These are phyloP conservation scores for Rhizopogon roseolus DNA, from an alignment of 768 basidiomycete species.

Conservation along the genomic window DNA sequence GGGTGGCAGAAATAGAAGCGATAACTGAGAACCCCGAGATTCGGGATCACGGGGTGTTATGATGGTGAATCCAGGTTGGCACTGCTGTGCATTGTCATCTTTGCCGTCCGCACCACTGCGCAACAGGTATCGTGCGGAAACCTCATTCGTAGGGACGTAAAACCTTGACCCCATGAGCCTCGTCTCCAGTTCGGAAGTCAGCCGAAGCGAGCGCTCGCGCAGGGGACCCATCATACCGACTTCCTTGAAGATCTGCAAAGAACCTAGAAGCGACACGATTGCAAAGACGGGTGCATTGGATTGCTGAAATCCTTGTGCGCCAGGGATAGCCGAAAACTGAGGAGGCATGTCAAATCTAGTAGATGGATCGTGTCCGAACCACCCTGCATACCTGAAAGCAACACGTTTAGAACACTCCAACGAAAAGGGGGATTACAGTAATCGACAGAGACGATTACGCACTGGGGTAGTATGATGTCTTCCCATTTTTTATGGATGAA, in stretches of 20 bases:
- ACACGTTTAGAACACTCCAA: conserved; percentile 9
- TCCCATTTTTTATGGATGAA: conserved; percentile 87
- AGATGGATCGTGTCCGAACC: conserved; percentile 92
- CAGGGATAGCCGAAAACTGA: conserved; percentile 75
- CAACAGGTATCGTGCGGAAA: conserved; percentile 24
- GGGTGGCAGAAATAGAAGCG: conserved; percentile 70
- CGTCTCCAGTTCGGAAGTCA: conserved; percentile 71
- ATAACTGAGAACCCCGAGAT: conserved; percentile 82
- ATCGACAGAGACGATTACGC: conserved; percentile 22
- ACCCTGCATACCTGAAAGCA: conserved; percentile 73
- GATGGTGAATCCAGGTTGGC: conserved; percentile 72
- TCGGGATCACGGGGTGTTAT: conserved; percentile 74
- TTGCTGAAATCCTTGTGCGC: conserved; percentile 94
- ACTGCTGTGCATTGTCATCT: conserved; percentile 10
- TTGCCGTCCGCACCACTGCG: conserved; percentile 17
- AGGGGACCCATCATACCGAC: conserved; percentile 71
- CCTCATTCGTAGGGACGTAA: conserved; percentile 45
- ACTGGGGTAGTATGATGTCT: conserved; percentile 58
- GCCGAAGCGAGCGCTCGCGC: conserved; percentile 59
- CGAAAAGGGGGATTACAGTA: conserved; percentile 1
- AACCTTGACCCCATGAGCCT: conserved; percentile 58
- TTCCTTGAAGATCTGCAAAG: conserved; percentile 74
- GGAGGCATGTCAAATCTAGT: conserved; percentile 92
- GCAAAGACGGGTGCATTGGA: conserved; percentile 89
- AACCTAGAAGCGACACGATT: conserved; percentile 76